phyloP scores from a whole-genome alignment of 2,329 filamentous ascomycete genomes.

The Simplicillium aogashimaense region DNA sequence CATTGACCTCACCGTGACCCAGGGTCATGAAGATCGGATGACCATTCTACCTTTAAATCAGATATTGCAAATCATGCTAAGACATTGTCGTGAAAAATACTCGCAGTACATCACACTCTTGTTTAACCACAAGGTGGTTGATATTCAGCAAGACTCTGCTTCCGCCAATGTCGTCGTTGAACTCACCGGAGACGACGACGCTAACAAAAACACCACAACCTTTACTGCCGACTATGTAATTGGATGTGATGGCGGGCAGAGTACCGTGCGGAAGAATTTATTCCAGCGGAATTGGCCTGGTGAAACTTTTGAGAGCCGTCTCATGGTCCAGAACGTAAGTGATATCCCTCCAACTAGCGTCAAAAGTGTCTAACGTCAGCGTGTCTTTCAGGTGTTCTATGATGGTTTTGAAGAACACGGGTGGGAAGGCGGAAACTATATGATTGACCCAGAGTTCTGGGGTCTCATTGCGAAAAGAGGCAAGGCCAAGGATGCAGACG shows the following conservation, averaged over 20 bases:
- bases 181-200: no score
- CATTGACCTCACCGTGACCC: constrained; percentile 13
- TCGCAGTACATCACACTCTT: not conserved
- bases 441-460: constrained; percentile 41
- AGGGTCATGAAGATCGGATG: not conserved
- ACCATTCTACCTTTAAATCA: not conserved
- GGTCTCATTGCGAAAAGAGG: constrained; percentile 41
- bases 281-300: not conserved
- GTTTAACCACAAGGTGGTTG: constrained; percentile 1
- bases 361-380: no score
- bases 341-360: no score
- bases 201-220: not conserved
- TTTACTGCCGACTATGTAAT: not conserved
- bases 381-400: constrained; percentile 21
- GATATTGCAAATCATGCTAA: not conserved
- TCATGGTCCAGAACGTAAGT: constrained; percentile 1
- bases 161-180: not conserved
- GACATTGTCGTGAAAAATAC: not conserved
- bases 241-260: not conserved
- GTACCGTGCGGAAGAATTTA: not conserved
- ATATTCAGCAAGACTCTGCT: not conserved
- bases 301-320: not conserved
- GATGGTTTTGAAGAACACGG: constrained; percentile 33
- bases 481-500: constrained; percentile 16
- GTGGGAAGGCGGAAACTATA: constrained; percentile 36